Conservation (phyloP, 305 asterid genomes). For the Solanum hybrid region DNA sequence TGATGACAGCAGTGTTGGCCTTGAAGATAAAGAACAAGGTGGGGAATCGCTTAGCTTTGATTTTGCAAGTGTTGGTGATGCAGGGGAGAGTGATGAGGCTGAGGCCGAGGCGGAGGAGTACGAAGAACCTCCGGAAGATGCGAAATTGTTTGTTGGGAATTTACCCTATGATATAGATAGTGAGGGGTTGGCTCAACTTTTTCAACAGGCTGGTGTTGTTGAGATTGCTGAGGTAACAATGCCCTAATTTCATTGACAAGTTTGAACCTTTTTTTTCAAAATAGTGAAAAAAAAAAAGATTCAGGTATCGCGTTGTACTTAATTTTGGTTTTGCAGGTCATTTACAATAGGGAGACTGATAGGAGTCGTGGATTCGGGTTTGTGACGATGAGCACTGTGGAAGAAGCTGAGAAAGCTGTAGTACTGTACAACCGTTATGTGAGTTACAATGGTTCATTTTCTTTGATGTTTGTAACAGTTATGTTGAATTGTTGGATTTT, state of each 20-base stretch:
- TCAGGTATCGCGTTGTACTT: background rate
- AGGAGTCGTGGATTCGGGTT: conserved; percentile 88
- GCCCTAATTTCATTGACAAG: background rate
- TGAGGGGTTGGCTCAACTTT: conserved; percentile 56
- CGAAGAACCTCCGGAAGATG: conserved; percentile 62
- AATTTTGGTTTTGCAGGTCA: conserved; percentile 43
- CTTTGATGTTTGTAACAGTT: background rate
- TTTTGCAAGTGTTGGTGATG: conserved; percentile 22
- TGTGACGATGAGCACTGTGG: conserved; percentile 81
- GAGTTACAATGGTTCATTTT: conserved; percentile 22
- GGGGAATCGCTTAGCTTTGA: conserved; percentile 18
- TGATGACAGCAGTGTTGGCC: conserved; percentile 38
- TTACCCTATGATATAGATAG: conserved; percentile 69
- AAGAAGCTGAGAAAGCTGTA: conserved; percentile 86
- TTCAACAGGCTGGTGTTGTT: conserved; percentile 72
- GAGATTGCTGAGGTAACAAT: conserved; percentile 64
- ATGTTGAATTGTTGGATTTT: background rate
- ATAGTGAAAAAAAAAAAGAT: background rate
- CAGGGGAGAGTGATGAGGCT: conserved; percentile 20
- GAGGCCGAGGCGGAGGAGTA: conserved; percentile 11
- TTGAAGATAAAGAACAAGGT: conserved; percentile 28
- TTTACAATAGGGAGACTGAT: conserved; percentile 63
- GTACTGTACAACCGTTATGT: conserved; percentile 69
- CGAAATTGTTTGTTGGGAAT: conserved; percentile 82
- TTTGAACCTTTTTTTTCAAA: background rate